These are phyloP conservation scores for Penicillium sp. DNA, from an alignment of 2,329 filamentous ascomycete genomes.

Conservation along the genomic window DNA sequence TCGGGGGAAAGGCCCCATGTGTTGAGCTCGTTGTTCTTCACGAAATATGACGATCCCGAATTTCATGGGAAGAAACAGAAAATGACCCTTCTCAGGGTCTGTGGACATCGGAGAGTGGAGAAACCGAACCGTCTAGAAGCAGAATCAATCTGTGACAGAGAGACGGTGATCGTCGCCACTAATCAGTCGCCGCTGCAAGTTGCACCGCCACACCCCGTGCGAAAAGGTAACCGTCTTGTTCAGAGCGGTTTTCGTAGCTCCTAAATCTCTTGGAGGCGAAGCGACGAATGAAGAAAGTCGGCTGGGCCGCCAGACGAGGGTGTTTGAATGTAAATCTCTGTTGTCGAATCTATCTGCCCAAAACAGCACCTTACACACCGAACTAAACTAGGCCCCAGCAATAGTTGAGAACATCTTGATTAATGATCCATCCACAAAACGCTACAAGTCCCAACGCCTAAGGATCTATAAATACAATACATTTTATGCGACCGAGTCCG, in stretches of 20 bases:
- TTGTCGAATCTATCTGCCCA: neutral
- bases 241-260: neutral
- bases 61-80: neutral
- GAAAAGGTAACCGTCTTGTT: neutral
- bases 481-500: neutral
- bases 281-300: neutral
- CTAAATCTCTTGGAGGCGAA: neutral
- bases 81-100: neutral
- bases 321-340: neutral
- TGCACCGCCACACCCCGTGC: neutral
- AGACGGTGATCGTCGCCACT: conserved; percentile 4
- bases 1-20: neutral
- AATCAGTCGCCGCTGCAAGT: neutral
- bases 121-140: neutral
- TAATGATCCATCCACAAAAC: neutral
- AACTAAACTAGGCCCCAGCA: neutral
- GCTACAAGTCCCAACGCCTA: neutral
- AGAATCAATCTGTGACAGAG: conserved; percentile 9
- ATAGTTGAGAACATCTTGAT: neutral
- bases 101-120: neutral
- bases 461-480: neutral
- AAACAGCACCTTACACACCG: neutral
- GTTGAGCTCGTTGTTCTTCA: neutral
- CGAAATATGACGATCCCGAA: neutral
- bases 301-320: neutral